Evolutionary conservation across 78 protist species (phyloP).

Genomic region (Isochrysis galbana): DNA sequence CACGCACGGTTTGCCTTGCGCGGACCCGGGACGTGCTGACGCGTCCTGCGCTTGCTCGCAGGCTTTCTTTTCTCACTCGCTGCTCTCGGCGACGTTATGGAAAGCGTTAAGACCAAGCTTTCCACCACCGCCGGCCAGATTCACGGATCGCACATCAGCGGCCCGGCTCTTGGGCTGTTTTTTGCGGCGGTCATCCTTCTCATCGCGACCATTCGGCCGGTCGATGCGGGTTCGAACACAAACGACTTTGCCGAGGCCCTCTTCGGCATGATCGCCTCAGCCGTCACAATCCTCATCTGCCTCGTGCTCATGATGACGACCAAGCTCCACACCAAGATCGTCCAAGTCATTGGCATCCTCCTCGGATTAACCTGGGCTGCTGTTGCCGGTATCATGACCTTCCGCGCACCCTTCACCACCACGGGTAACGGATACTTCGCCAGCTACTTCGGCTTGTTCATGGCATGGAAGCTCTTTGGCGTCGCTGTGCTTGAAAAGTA

Average conservation of each 20-base stretch:
- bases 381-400: neutral
- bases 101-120: neutral
- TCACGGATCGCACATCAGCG: neutral
- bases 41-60: too few species aligned
- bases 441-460: neutral
- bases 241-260: too few species aligned
- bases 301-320: neutral
- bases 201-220: neutral
- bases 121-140: too few species aligned
- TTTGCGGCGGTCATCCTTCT: neutral
- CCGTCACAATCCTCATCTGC: neutral
- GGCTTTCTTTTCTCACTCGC: neutral
- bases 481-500: neutral
- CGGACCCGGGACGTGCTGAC: too few species aligned
- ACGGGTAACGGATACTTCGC: neutral
- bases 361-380: neutral
- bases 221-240: neutral
- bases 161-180: neutral
- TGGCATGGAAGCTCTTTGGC: neutral
- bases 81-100: neutral
- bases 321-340: neutral
- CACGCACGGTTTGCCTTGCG: too few species aligned
- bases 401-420: neutral
- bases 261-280: neutral
- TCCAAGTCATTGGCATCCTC: too few species aligned